These are phyloP conservation scores for Rhizomucor pusillus DNA, from an alignment of 371 early-diverging fungal genomes.

Conservation along the genomic window DNA sequence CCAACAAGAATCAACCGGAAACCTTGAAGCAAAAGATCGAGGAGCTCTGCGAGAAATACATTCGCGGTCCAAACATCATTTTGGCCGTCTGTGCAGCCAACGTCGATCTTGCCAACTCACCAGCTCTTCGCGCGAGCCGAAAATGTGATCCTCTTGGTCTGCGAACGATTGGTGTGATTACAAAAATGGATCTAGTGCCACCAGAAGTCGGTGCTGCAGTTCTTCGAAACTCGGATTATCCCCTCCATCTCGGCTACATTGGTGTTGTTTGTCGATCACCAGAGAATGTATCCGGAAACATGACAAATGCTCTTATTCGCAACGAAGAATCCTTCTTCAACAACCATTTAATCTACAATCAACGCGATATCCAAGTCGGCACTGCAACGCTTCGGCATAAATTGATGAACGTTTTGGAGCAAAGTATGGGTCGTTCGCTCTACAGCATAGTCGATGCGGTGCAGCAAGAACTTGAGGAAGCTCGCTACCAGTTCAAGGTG, in stretches of 20 bases:
- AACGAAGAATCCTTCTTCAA: constrained; percentile 73
- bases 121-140: constrained; percentile 91
- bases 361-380: constrained; percentile 76
- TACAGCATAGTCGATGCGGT: constrained; percentile 85
- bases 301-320: constrained; percentile 65
- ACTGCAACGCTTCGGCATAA: constrained; percentile 78
- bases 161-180: constrained; percentile 98
- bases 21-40: constrained; percentile 91
- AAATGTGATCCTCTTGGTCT: constrained; percentile 92
- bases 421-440: constrained; percentile 86
- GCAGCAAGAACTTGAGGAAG: constrained; percentile 89
- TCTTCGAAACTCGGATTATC: constrained; percentile 88
- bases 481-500: constrained; percentile 96
- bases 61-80: constrained; percentile 92
- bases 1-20: constrained; percentile 91
- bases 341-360: constrained; percentile 58
- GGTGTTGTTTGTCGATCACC: constrained; percentile 93
- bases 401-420: constrained; percentile 87
- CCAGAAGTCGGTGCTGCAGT: constrained; percentile 81
- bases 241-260: constrained; percentile 94
- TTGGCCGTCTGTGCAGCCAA: constrained; percentile 98
- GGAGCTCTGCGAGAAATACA: constrained; percentile 92
- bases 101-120: constrained; percentile 98
- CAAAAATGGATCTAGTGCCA: constrained; percentile 98
- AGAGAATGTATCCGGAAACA: constrained; percentile 39